Evolutionary conservation across 345 rosid species (phyloP).

Genomic region (Balakata baccata): DNA sequence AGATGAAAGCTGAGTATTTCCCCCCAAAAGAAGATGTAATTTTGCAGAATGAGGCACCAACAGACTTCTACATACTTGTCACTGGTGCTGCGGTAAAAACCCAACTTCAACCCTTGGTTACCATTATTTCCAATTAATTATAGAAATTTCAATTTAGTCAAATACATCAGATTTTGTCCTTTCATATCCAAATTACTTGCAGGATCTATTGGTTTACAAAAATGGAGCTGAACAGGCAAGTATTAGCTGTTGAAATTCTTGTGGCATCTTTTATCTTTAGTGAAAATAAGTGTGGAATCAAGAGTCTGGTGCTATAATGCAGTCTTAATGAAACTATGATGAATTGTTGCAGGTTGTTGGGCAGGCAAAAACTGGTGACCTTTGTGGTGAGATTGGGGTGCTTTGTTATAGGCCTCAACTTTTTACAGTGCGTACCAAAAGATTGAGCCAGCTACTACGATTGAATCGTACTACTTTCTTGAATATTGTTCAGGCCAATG

Average conservation of each 20-base stretch:
- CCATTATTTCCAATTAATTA: neutral
- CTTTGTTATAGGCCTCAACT: conserved; percentile 84
- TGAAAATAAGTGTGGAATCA: neutral
- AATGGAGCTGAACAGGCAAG: conserved; percentile 34
- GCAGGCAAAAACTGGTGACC: conserved; percentile 71
- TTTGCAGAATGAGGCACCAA: conserved; percentile 35
- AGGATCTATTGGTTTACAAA: conserved; percentile 27
- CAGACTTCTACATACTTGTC: conserved; percentile 32
- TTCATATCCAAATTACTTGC: neutral
- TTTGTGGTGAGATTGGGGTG: conserved; percentile 85
- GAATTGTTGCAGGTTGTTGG: conserved; percentile 50
- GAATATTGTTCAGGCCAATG: conserved; percentile 79
- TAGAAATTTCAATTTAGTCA: neutral
- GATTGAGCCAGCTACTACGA: conserved; percentile 82
- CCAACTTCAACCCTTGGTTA: neutral
- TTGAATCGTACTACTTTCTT: conserved; percentile 80
- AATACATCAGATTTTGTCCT: neutral
- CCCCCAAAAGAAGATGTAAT: conserved; percentile 36
- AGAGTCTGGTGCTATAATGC: neutral
- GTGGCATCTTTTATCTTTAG: neutral
- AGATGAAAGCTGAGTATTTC: conserved; percentile 37
- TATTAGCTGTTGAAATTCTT: neutral
- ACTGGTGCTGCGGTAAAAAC: conserved; percentile 32
- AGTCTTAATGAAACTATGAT: conserved; percentile 1
- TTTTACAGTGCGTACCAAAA: conserved; percentile 83